Conservation (phyloP, 495 filamentous ascomycete genomes). For the Pyrenopolyporus hunteri region DNA sequence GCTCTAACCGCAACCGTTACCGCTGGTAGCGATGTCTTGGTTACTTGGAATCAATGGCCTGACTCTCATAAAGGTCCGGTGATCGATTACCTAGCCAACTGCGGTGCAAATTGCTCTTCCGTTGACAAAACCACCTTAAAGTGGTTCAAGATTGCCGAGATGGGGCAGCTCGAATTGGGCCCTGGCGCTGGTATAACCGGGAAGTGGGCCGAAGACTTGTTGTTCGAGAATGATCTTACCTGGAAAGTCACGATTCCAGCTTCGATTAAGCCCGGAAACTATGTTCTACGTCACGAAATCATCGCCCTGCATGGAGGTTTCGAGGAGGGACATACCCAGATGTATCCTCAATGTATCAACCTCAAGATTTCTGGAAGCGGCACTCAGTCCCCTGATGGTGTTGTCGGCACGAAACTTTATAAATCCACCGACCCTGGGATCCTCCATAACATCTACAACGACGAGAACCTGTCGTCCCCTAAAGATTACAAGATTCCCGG, state of each 20-base stretch:
- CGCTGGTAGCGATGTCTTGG: conserved; percentile 50
- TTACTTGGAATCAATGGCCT: conserved; percentile 56
- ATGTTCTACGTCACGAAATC: conserved; percentile 74
- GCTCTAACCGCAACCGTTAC: conserved; percentile 48
- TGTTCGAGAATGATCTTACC: conserved; percentile 66
- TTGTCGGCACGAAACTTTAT: conserved; percentile 61
- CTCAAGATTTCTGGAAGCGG: conserved; percentile 66
- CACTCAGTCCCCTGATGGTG: conserved; percentile 44
- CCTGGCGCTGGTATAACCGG: conserved; percentile 52
- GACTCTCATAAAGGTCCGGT: conserved; percentile 46
- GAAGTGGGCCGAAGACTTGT: conserved; percentile 66
- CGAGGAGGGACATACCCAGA: conserved; percentile 63
- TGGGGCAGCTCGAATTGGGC: conserved; percentile 51
- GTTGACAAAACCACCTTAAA: conserved; percentile 64
- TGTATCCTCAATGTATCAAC: conserved; percentile 73
- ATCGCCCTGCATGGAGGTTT: conserved; percentile 69
- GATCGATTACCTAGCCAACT: conserved; percentile 68
- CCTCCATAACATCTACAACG: conserved; percentile 62
- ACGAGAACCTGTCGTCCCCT: conserved; percentile 37
- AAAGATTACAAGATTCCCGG: conserved; percentile 47
- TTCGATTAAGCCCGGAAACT: conserved; percentile 63
- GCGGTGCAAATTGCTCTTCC: conserved; percentile 65
- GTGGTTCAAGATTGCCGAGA: conserved; percentile 69
- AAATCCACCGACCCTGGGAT: conserved; percentile 60
- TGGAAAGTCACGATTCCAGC: conserved; percentile 65